Base-by-base conservation (phyloP, 2,329 filamentous ascomycete species). In the Talaromyces sp. region DNA sequence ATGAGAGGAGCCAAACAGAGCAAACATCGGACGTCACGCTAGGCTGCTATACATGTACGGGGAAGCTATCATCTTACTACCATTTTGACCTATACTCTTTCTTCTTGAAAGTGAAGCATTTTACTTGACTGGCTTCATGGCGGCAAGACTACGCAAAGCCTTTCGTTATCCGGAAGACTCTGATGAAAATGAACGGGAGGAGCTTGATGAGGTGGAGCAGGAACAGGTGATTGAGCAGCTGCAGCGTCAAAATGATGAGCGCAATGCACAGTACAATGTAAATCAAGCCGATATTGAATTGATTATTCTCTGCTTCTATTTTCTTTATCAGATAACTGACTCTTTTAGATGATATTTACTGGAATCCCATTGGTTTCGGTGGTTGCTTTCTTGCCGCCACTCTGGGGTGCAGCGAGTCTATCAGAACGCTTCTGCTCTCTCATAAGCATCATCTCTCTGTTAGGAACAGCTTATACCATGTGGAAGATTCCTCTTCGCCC, bases 81-180 rank as follows among this genome's bases (percentile, higher is more conserved):
- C 24, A 5, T 27, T 27, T 16, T 20, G 5, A 3, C 13, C 46
- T 39, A n/a, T 17, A 9, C 13, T 10, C 9, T 16, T 37, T 14
- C 16, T 54, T 59, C 56, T 16, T n/a, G n/a, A n/a, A n/a, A n/a
- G n/a, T n/a, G n/a, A n/a, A 20, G 3, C 14, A 11, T 3, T 11
- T 44, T 54, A 3, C 4, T 49, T 47, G 32, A 44, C 40, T 40
- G 41, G 22, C 14, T 27, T 36, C 43, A 64, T 81, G 79, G 75
- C 78, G 51, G 73, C 81, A 36, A 86, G 89, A 57, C 77, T 94
- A 40, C 86, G 91, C 65, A 87, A 83, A 64, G 87, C 89, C 8
- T 94, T 95, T 74, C 83, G 82, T 55, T 94, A 93, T 74, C 88
- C 88, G 4, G 73, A 77, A 51, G 85, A 88, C 64, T 79, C 80